Evolutionary conservation across 2,329 filamentous ascomycete species (phyloP).

Genomic region (Sarocladium brachiariae): DNA sequence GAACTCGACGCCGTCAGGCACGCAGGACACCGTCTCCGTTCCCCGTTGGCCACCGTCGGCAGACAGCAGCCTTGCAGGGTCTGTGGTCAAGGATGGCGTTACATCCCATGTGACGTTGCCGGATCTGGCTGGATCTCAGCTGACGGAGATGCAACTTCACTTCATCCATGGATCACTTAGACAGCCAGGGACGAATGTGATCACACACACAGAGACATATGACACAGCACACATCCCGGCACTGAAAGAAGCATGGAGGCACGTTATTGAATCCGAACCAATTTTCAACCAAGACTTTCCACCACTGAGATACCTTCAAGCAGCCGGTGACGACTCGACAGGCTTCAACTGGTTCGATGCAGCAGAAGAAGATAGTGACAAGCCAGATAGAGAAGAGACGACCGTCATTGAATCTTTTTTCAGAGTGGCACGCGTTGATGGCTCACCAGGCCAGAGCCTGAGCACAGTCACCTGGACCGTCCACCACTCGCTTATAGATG

Average conservation of each 20-base stretch:
- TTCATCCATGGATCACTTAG: slow-evolving; percentile 17
- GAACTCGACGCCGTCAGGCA: neutral
- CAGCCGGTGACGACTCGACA: neutral
- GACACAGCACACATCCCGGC: slow-evolving; percentile 12
- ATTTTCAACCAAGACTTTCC: slow-evolving; percentile 16
- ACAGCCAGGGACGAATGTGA: slow-evolving; percentile 17
- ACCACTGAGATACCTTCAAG: too few species aligned
- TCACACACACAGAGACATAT: slow-evolving; percentile 16
- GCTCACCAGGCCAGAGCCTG: too few species aligned
- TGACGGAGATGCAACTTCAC: slow-evolving; percentile 18
- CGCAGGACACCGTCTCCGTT: neutral
- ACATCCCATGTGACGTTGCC: neutral
- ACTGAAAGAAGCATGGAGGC: slow-evolving; percentile 21
- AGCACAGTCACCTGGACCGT: neutral
- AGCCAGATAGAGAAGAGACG: neutral
- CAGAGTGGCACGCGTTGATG: neutral
- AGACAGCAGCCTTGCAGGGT: neutral
- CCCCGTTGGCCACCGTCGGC: neutral
- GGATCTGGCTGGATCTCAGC: too few species aligned
- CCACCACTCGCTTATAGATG: neutral
- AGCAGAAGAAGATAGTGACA: neutral
- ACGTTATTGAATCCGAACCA: slow-evolving; percentile 18
- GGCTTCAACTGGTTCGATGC: neutral
- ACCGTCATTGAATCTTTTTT: neutral
- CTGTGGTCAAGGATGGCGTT: neutral